These are phyloP conservation scores for Stephania cephalantha DNA, from an alignment of 164 flowering plant genomes.

Conservation along the genomic window DNA sequence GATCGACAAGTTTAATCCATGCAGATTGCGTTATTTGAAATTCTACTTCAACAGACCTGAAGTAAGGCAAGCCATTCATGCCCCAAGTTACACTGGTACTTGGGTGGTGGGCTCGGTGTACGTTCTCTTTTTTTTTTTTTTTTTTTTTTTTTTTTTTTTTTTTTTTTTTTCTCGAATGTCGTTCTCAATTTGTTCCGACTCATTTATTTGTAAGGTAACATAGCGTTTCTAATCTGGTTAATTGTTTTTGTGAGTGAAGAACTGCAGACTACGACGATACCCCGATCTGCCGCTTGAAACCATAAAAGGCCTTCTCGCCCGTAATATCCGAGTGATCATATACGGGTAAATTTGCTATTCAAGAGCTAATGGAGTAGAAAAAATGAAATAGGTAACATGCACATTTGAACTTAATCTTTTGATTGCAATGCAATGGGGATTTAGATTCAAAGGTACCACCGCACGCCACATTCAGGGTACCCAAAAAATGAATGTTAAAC, in stretches of 20 bases:
- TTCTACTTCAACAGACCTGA: neutral
- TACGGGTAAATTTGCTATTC: neutral
- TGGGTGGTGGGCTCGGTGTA: neutral
- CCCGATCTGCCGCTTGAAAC: neutral
- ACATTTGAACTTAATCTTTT: neutral
- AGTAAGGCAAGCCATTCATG: neutral
- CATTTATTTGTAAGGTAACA: too few relatives aligned
- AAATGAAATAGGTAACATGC: neutral
- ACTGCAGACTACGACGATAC: too few relatives aligned
- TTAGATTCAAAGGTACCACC: neutral
- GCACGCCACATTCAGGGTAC: neutral
- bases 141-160: too few relatives aligned
- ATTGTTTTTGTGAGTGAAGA: too few relatives aligned
- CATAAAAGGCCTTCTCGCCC: neutral
- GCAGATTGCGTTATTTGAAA: neutral
- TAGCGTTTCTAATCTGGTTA: too few relatives aligned
- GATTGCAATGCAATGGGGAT: neutral
- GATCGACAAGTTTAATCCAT: neutral
- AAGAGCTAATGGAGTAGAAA: neutral
- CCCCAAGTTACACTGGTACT: neutral
- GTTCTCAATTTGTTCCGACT: neutral
- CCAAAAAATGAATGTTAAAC: neutral
- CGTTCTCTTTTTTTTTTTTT: neutral
- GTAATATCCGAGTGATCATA: neutral
- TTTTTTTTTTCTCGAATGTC: neutral